These are phyloP conservation scores for Yamadazyma blattariae DNA, from an alignment of 1,139 yeast genomes.

Conservation along the genomic window DNA sequence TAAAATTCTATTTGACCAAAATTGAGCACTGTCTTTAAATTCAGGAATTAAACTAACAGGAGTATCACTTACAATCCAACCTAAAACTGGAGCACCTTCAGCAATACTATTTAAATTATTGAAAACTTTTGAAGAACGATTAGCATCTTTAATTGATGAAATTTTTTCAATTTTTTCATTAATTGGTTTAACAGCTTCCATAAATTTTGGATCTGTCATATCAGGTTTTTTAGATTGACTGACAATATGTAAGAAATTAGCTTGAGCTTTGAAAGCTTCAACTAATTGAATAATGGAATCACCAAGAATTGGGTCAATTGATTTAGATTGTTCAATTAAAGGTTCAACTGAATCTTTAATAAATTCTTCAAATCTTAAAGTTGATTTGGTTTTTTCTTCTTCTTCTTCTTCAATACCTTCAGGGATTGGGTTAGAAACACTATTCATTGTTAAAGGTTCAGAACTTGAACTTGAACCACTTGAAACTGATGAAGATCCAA, in stretches of 20 bases:
- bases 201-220: conserved; percentile 49
- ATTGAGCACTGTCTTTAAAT: conserved; percentile 86
- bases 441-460: not conserved
- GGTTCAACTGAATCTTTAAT: conserved; percentile 56
- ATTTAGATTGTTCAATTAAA: conserved; percentile 53
- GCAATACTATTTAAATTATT: conserved; percentile 80
- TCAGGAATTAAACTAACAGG: conserved; percentile 75
- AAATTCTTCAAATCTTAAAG: conserved; percentile 53
- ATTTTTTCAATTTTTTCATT: conserved; percentile 59
- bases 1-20: conserved; percentile 88
- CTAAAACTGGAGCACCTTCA: conserved; percentile 87
- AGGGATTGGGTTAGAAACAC: conserved; percentile 1
- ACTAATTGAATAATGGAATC: conserved; percentile 57
- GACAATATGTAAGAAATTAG: conserved; percentile 57
- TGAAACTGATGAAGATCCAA: conserved; percentile 5
- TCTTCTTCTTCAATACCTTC: conserved; percentile 9
- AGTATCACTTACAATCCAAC: conserved; percentile 81
- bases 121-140: conserved; percentile 61
- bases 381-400: conserved; percentile 38
- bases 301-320: conserved; percentile 61
- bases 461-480: conserved; percentile 10
- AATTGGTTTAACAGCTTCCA: conserved; percentile 64
- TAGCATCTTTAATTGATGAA: conserved; percentile 65
- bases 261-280: conserved; percentile 61
- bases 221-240: conserved; percentile 65